A percentile compares a stretch with the other conserved stretches of the same genome.
Evolutionary conservation across 1,139 yeast species (phyloP).

Genomic region (Ogataea hybrid): DNA sequence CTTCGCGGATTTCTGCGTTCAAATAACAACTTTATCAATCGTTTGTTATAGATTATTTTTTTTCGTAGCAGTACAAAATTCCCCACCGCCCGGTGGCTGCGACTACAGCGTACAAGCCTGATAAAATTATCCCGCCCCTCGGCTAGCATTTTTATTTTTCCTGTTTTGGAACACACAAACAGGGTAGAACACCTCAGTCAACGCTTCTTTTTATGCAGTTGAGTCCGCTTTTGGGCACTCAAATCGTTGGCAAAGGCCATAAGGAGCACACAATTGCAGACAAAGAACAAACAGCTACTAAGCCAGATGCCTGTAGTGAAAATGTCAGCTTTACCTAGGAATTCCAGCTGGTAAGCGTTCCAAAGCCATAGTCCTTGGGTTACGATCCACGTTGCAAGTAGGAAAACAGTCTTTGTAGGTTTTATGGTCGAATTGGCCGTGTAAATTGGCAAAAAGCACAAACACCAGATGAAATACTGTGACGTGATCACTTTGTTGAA

Average conservation of each 20-base stretch:
- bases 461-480: conserved; percentile 90
- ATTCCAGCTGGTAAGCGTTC: conserved; percentile 78
- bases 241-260: conserved; percentile 53
- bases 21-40: not conserved
- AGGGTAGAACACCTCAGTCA: not conserved
- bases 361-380: conserved; percentile 79
- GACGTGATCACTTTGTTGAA: conserved; percentile 95
- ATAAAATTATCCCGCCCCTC: conserved; percentile 1
- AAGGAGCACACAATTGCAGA: conserved; percentile 63
- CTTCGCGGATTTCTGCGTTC: not conserved
- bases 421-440: conserved; percentile 44
- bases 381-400: conserved; percentile 53
- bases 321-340: conserved; percentile 68
- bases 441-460: conserved; percentile 77
- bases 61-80: conserved; percentile 6
- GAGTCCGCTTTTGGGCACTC: not conserved
- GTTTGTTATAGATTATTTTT: conserved; percentile 4
- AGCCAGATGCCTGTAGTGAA: conserved; percentile 59
- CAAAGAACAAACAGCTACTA: conserved; percentile 59
- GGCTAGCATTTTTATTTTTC: conserved; percentile 3
- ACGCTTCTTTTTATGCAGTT: conserved; percentile 4
- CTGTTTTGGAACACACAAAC: conserved; percentile 2
- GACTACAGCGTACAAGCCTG: not conserved
- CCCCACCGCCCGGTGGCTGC: conserved; percentile 2
- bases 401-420: conserved; percentile 10